Conservation (phyloP, 2,329 filamentous ascomycete genomes). For the Fusarium algeriense region DNA sequence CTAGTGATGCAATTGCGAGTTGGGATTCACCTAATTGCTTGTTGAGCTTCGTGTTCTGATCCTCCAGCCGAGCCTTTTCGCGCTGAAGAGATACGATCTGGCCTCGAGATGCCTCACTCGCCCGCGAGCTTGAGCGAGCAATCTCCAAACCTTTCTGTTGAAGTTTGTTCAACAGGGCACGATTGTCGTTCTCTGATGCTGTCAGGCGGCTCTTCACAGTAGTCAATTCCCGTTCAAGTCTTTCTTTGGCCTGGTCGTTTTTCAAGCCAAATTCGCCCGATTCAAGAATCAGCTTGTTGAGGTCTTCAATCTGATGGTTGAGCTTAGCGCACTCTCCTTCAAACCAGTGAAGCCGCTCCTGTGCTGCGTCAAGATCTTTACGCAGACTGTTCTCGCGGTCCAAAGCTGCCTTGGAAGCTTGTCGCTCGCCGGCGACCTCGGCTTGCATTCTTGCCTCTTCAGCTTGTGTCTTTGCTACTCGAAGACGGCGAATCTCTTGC, state of each 20-base stretch:
- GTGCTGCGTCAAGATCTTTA: constrained; percentile 83
- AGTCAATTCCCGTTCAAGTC: constrained; percentile 88
- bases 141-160: constrained; percentile 98
- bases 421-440: constrained; percentile 83
- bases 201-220: constrained; percentile 90
- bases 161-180: constrained; percentile 93
- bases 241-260: constrained; percentile 94
- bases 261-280: constrained; percentile 90
- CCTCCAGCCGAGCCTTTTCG: constrained; percentile 86
- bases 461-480: constrained; percentile 84
- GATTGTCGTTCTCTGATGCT: constrained; percentile 96
- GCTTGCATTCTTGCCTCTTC: constrained; percentile 89
- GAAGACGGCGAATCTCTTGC: constrained; percentile 82
- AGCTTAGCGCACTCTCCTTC: constrained; percentile 83
- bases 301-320: constrained; percentile 82
- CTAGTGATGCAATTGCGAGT: constrained; percentile 82
- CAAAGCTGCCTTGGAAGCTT: constrained; percentile 79
- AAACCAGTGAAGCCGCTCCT: constrained; percentile 80
- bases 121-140: constrained; percentile 87
- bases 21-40: constrained; percentile 90
- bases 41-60: constrained; percentile 82
- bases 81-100: constrained; percentile 81
- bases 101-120: constrained; percentile 83
- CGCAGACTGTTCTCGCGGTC: constrained; percentile 83
- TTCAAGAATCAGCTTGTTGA: constrained; percentile 88